Conservation (phyloP, 83 land plant genomes). For the Larix sibirica region DNA sequence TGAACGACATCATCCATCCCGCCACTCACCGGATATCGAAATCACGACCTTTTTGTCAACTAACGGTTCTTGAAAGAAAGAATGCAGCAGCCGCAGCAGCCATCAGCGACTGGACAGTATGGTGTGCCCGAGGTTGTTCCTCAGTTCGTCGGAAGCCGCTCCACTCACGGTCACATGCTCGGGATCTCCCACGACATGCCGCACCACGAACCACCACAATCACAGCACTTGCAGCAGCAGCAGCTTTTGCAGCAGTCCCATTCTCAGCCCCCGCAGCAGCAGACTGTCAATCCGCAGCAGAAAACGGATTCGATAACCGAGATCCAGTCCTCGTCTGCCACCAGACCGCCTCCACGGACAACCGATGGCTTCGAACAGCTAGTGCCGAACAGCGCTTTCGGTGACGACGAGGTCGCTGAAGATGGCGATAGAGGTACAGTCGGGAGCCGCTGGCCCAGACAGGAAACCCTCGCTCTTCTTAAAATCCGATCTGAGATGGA, state of each 20-base stretch:
- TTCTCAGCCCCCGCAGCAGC: no score
- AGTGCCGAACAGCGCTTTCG: conserved; percentile 8
- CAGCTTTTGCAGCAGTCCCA: conserved; percentile 13
- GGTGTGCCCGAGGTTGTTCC: conserved; percentile 28
- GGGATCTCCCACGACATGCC: conserved; percentile 23
- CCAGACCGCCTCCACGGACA: conserved; percentile 30
- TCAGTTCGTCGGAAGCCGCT: conserved; percentile 12
- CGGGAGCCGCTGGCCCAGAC: conserved; percentile 91
- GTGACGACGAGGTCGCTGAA: conserved; percentile 31
- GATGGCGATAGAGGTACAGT: conserved; percentile 53
- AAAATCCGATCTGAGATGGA: conserved; percentile 95
- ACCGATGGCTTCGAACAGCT: conserved; percentile 29
- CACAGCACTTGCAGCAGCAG: conserved; percentile 17
- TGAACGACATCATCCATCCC: no score
- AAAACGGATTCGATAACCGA: conserved; percentile 4
- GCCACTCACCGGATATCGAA: no score
- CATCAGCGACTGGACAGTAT: conserved; percentile 19
- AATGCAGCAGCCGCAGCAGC: conserved; percentile 13
- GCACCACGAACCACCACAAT: conserved; percentile 5
- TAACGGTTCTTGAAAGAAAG: not conserved
- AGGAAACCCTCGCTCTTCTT: conserved; percentile 87
- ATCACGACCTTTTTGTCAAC: no score
- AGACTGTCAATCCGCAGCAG: not conserved
- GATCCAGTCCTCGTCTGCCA: conserved; percentile 41
- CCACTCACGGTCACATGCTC: conserved; percentile 5